These are phyloP conservation scores for Pythium coloratum DNA, from an alignment of 352 stramenopile species.

Conservation along the genomic window DNA sequence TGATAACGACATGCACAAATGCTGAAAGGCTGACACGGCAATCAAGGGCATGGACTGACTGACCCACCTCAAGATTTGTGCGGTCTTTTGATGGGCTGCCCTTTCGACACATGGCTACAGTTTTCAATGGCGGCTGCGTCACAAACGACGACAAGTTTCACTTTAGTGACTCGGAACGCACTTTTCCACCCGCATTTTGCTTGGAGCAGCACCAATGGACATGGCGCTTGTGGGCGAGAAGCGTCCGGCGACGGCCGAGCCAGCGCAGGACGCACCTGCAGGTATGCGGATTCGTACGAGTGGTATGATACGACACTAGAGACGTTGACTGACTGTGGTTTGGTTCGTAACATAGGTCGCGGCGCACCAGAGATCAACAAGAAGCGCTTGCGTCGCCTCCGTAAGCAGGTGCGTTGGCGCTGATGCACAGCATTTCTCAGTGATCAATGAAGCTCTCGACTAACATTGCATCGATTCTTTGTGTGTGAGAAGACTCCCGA, in stretches of 20 bases:
- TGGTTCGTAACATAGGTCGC: background rate
- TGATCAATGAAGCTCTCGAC: background rate
- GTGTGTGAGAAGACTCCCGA: conserved; percentile 12
- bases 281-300: conserved; percentile 1
- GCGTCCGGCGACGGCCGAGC: conserved; percentile 1
- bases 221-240: conserved; percentile 19
- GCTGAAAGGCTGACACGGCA: too few relatives aligned
- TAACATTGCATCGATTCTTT: background rate
- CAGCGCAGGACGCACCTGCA: conserved; percentile 1
- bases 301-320: background rate
- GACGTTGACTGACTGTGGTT: background rate
- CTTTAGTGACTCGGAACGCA: background rate
- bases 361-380: conserved; percentile 11
- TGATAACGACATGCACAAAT: too few relatives aligned
- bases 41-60: too few relatives aligned
- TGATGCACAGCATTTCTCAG: background rate
- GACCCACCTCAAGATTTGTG: too few relatives aligned
- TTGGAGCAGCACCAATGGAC: conserved; percentile 13
- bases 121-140: conserved; percentile 3
- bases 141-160: background rate
- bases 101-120: background rate
- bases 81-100: too few relatives aligned
- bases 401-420: conserved; percentile 9
- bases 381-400: conserved; percentile 20
- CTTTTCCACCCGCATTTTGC: background rate